These are phyloP conservation scores for Termitomyces titanicus DNA, from an alignment of 768 basidiomycete species.

Conservation along the genomic window DNA sequence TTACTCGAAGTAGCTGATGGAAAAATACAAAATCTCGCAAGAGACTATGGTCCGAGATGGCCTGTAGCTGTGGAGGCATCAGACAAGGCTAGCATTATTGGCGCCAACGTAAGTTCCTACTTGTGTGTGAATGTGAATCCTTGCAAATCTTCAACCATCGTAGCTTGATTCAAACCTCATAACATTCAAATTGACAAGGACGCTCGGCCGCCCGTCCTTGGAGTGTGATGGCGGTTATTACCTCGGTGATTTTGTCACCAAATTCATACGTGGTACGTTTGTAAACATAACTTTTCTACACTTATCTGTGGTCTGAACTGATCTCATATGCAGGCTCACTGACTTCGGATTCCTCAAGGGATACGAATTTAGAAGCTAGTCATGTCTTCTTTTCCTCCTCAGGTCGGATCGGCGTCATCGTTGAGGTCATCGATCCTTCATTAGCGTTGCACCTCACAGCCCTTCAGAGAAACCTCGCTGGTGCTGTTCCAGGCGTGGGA, in stretches of 20 bases:
- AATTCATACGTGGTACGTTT: slow-evolving; percentile 60
- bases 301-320: background rate
- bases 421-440: slow-evolving; percentile 50
- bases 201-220: slow-evolving; percentile 41
- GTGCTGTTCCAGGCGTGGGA: slow-evolving; percentile 47
- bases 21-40: slow-evolving; percentile 53
- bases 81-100: slow-evolving; percentile 55
- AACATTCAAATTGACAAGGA: slow-evolving; percentile 49
- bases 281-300: background rate
- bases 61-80: slow-evolving; percentile 64
- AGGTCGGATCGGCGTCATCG: slow-evolving; percentile 73
- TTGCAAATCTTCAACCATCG: background rate
- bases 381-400: slow-evolving; percentile 75
- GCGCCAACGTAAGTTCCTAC: slow-evolving; percentile 59
- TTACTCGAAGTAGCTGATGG: slow-evolving; percentile 48
- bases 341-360: slow-evolving; percentile 38
- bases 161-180: slow-evolving; percentile 69
- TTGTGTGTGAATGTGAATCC: slow-evolving; percentile 11
- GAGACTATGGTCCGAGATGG: slow-evolving; percentile 75
- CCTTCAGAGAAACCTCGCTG: slow-evolving; percentile 73
- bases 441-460: slow-evolving; percentile 58
- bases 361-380: slow-evolving; percentile 44
- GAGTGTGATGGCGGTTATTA: slow-evolving; percentile 70
- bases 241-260: slow-evolving; percentile 74
- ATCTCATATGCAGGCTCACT: slow-evolving; percentile 46